These are phyloP conservation scores for Cyclotella baltica DNA, from an alignment of 108 stramenopile species.

Conservation along the genomic window DNA sequence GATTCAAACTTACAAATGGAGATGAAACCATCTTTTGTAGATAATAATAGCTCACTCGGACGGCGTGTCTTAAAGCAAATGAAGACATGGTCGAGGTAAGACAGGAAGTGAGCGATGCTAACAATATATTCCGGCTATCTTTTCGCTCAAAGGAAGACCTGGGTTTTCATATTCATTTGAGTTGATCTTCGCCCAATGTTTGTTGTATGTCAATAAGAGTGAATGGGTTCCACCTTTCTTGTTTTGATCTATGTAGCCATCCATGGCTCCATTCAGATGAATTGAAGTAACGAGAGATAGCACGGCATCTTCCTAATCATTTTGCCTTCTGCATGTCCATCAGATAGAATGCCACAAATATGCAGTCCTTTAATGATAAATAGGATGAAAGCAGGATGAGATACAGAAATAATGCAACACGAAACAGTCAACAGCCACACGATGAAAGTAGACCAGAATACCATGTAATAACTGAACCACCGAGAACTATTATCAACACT, in stretches of 20 bases:
- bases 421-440: background rate
- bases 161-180: slow-evolving; percentile 85
- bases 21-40: slow-evolving; percentile 87
- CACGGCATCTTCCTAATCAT: slow-evolving; percentile 81
- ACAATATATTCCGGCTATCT: slow-evolving; percentile 87
- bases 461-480: slow-evolving; percentile 88
- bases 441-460: background rate
- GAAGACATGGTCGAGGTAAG: slow-evolving; percentile 84
- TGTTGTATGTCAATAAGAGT: slow-evolving; percentile 86
- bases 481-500: slow-evolving; percentile 84
- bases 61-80: slow-evolving; percentile 79
- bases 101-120: slow-evolving; percentile 79
- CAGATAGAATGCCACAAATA: slow-evolving; percentile 80
- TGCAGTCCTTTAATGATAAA: slow-evolving; percentile 44
- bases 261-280: slow-evolving; percentile 87
- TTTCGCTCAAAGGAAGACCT: slow-evolving; percentile 88
- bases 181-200: slow-evolving; percentile 92
- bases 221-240: slow-evolving; percentile 91
- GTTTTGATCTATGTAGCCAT: slow-evolving; percentile 87
- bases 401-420: background rate
- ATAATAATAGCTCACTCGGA: slow-evolving; percentile 81
- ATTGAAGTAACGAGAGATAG: slow-evolving; percentile 84
- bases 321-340: slow-evolving; percentile 62
- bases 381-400: background rate
- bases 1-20: slow-evolving; percentile 78